Evolutionary conservation across 129 eudicot species (phyloP), one percentile per base, ranked within the genome.

Genomic region (Artemisia tridentata): DNA sequence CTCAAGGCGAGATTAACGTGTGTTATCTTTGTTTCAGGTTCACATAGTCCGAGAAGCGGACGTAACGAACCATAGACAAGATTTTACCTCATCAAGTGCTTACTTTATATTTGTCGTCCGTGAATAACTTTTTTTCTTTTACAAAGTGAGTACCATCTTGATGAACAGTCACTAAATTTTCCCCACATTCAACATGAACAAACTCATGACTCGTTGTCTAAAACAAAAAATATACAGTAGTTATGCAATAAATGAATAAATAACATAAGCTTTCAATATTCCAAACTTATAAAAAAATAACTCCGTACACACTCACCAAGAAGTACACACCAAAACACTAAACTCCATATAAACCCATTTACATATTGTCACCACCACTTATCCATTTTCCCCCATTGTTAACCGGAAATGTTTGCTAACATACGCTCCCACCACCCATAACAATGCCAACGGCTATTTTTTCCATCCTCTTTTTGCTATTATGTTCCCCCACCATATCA

Each of bases 381-480:
- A 55, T 74, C 27, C 73, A 43, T 64, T 63, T 69, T 19, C 43
- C 84, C 27, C 68, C 75, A 60, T 21, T 54, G 61, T 71, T 63
- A 25, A 20, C 82, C 63, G 63, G 76, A 81, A 79, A 81, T 81
- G 82, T 72, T 67, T 60, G 75, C 72, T 76, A 81, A 70, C 72
- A n/a, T 51, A 74, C 82, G 82, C 78, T 75, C 78, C 72, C 63
- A 38, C 53, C 59, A 56, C 45, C 60, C 66, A 11, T 48, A 56
- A 41, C 84, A 68, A 88, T 89, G 96, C 72, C 92, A 86, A 86
- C 87, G 89, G 87, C 89, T 80, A 80, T 53, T 69, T 79, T 84
- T 60, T 67, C 78, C 65, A 9, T 51, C 4, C 72, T 67, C 16
- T 9, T 5, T 16, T 16, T 75, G 7, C 57, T 88, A 27, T 18